Conservation (phyloP, 2,329 filamentous ascomycete species). For the Ophiostoma montium region DNA sequence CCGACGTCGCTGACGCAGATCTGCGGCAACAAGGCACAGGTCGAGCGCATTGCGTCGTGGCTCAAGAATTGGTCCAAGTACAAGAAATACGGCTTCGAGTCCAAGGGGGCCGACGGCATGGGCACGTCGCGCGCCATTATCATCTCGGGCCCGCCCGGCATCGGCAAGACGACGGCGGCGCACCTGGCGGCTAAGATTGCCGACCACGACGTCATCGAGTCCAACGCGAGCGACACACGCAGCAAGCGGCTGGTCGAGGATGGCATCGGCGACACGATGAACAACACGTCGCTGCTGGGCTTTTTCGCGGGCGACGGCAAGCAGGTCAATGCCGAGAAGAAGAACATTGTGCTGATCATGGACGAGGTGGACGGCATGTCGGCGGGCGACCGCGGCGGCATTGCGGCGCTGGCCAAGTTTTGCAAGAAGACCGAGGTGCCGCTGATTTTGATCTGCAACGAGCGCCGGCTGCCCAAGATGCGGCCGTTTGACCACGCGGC, state of each 20-base stretch:
- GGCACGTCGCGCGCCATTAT: conserved; percentile 81
- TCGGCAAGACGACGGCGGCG: conserved; percentile 94
- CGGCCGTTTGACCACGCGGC: conserved; percentile 86
- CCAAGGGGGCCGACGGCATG: conserved; percentile 69
- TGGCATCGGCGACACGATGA: conserved; percentile 77
- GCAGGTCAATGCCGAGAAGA: conserved; percentile 64
- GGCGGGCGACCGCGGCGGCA: conserved; percentile 86
- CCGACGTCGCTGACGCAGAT: conserved; percentile 75
- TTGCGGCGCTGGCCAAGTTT: conserved; percentile 83
- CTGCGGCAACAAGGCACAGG: conserved; percentile 81
- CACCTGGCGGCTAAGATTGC: conserved; percentile 88
- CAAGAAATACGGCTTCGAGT: conserved; percentile 68
- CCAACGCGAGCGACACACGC: conserved; percentile 86
- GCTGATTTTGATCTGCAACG: conserved; percentile 96
- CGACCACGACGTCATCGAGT: conserved; percentile 87
- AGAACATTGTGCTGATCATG: conserved; percentile 94
- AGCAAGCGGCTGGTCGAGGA: conserved; percentile 92
- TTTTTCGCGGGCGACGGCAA: conserved; percentile 81
- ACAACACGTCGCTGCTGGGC: conserved; percentile 82
- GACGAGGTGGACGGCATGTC: conserved; percentile 99
- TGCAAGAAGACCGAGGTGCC: conserved; percentile 93
- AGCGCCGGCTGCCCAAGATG: conserved; percentile 88
- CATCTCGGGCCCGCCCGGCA: conserved; percentile 86
- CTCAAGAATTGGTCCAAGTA: conserved; percentile 67
- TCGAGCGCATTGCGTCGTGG: conserved; percentile 85